Conservation (phyloP, 2,329 filamentous ascomycete genomes). For the Colletotrichum tabaci region DNA sequence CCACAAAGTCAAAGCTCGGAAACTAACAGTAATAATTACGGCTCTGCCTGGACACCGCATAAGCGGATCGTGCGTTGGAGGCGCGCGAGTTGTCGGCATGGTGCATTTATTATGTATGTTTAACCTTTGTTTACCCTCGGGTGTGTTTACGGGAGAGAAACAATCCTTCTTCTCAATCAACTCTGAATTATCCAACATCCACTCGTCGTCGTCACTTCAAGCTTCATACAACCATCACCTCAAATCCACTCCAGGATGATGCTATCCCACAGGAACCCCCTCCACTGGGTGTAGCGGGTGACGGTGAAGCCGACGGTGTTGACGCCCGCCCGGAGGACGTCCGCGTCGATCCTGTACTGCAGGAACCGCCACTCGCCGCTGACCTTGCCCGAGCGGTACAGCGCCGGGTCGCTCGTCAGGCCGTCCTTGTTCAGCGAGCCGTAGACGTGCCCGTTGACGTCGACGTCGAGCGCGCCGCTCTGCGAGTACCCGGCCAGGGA, state of each 20-base stretch:
- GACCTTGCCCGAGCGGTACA: slow-evolving; percentile 38
- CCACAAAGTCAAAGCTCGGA: too few species aligned
- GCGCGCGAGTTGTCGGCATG: too few species aligned
- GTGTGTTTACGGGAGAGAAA: too few species aligned
- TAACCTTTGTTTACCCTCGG: accelerated
- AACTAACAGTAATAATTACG: too few species aligned
- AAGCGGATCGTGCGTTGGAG: too few species aligned
- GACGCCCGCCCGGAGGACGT: slow-evolving; percentile 22
- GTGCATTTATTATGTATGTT: too few species aligned
- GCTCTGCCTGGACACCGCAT: too few species aligned
- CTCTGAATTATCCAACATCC: not conserved
- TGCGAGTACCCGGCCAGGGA: slow-evolving; percentile 57
- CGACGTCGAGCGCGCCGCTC: slow-evolving; percentile 31
- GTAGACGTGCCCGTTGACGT: slow-evolving; percentile 34
- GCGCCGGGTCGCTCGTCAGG: slow-evolving; percentile 34
- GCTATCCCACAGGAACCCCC: slow-evolving; percentile 40
- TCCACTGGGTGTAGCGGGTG: slow-evolving; percentile 37
- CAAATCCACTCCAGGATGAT: slow-evolving; percentile 38
- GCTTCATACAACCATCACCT: not conserved
- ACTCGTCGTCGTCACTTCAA: not conserved
- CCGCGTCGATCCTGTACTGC: slow-evolving; percentile 34
- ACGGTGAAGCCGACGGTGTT: slow-evolving; percentile 34
- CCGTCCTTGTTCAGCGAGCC: slow-evolving; percentile 35
- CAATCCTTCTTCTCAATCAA: not conserved
- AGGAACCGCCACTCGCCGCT: slow-evolving; percentile 41